A percentile compares a stretch with the other conserved stretches of the same genome.
Evolutionary conservation across 2,329 filamentous ascomycete genomes (phyloP).

Genomic region (Dactylellina cionopaga): DNA sequence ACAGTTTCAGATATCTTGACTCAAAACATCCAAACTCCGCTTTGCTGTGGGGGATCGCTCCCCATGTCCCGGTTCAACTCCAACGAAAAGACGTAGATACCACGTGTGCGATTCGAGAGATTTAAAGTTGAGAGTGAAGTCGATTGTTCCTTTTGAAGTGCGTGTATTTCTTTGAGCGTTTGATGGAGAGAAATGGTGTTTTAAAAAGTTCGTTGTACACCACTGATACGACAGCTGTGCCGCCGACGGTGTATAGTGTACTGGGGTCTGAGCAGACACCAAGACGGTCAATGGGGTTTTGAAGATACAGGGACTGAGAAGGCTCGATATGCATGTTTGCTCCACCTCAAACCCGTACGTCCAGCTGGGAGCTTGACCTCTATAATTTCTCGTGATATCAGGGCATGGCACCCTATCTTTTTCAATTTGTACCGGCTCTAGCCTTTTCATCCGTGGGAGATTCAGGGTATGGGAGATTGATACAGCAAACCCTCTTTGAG

Average conservation of each 20-base stretch:
- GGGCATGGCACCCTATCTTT: constrained; percentile 35
- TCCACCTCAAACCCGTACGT: constrained; percentile 8
- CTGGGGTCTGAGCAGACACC: constrained; percentile 11
- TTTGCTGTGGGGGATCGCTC: constrained; percentile 14
- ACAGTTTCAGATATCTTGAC: constrained; percentile 52
- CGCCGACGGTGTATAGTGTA: too few relatives aligned
- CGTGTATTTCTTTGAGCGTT: too few relatives aligned
- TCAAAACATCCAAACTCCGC: constrained; percentile 43
- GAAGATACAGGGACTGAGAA: constrained; percentile 1
- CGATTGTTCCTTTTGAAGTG: too few relatives aligned
- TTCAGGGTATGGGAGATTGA: not conserved
- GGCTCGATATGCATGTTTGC: not conserved
- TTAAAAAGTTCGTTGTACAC: too few relatives aligned
- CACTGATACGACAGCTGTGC: too few relatives aligned
- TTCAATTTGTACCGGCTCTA: constrained; percentile 21
- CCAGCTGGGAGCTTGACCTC: constrained; percentile 19
- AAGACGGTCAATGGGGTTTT: constrained; percentile 8
- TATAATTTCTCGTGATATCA: constrained; percentile 40
- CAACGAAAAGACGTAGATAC: too few relatives aligned
- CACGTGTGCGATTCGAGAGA: not conserved
- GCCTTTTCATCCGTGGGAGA: constrained; percentile 23
- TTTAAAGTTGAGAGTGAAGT: too few relatives aligned
- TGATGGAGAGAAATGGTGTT: too few relatives aligned
- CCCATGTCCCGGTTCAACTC: too few relatives aligned
- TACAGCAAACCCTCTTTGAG: not conserved